Base-by-base conservation (phyloP, 331 rosid species). In the Rhamnella rubrinervis region DNA sequence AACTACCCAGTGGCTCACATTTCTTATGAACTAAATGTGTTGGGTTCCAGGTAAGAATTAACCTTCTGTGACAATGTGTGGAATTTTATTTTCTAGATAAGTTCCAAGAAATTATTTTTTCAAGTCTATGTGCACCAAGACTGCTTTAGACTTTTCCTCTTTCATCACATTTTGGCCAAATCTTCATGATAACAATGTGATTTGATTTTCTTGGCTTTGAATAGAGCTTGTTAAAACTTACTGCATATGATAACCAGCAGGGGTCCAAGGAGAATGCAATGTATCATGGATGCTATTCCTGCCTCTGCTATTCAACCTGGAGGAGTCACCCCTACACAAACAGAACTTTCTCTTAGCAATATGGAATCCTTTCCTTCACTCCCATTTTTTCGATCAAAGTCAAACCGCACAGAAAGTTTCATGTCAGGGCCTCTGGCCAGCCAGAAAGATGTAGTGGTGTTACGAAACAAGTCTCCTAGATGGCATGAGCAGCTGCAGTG, bases 401-500 rank as follows among this genome's bases (percentile, higher is more conserved):
- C 96, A 61, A 83, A 59, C 65, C 96, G 81, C 13, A 13, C 55
- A 37, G 92, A 88, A 16, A 81, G 72, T 66, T 71, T 81, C 5
- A 19, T 61, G 20, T 88, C 90, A 7, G 95, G 87, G 71, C 78
- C 91, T 19, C 67, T 85, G 63, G 81, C 74, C 40, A 64, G 75
- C 68, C 81, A 72, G 75, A 84, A 80, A 56, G 90, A 85, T 38
- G 93, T 73, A 63, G 75, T 89, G 18, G 93, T 87, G 73, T 78
- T 95, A 70, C 87, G 81, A 77, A 95, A 95, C 85, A 95, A 95
- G 89, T 75, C 97, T 68, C 97, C 99, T 8, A 78, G 96, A 82
- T 95, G 99, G 99, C 99, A 95, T 57, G 99, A 89, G 77, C 99
- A 95, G 84, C 96, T 95, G 59, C 99, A 89, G 74, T 95, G 97